Evolutionary conservation across 306 rosid species (phyloP).

Genomic region (Calophaca sinica): DNA sequence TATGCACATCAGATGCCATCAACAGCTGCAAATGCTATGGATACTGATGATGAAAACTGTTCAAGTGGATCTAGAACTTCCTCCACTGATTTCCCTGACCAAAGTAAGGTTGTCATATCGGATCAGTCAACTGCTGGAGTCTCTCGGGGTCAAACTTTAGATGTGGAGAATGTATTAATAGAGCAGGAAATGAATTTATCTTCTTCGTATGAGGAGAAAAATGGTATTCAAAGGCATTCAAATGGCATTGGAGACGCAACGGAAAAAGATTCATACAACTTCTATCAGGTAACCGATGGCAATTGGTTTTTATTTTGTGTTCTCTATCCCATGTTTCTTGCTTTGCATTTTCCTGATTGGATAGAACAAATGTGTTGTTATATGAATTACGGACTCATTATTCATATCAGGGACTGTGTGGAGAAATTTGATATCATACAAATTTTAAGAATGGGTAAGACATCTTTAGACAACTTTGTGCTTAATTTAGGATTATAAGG

Average conservation of each 20-base stretch:
- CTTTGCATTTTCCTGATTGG: constrained; percentile 23
- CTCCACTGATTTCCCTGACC: constrained; percentile 52
- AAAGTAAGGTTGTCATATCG: constrained; percentile 37
- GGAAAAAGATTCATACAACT: constrained; percentile 76
- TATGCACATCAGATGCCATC: constrained; percentile 46
- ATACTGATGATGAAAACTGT: constrained; percentile 52
- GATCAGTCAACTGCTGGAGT: constrained; percentile 53
- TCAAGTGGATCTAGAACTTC: constrained; percentile 49
- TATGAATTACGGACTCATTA: neutral
- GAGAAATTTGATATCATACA: constrained; percentile 11
- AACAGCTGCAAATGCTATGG: constrained; percentile 46
- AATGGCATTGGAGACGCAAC: constrained; percentile 55
- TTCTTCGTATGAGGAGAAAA: constrained; percentile 65
- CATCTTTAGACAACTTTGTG: neutral
- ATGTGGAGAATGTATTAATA: constrained; percentile 53
- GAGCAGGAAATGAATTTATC: constrained; percentile 54
- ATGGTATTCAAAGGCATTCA: constrained; percentile 47
- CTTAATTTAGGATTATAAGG: constrained; percentile 25
- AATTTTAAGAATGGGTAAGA: constrained; percentile 8
- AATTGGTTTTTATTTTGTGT: constrained; percentile 25
- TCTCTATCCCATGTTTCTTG: constrained; percentile 20
- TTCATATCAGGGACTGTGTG: constrained; percentile 27
- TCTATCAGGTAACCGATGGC: constrained; percentile 75
- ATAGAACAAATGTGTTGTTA: neutral
- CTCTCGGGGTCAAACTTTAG: constrained; percentile 52